phyloP scores from a whole-genome alignment of 2,329 filamentous ascomycete genomes.

The Ophiostoma angusticollis region DNA sequence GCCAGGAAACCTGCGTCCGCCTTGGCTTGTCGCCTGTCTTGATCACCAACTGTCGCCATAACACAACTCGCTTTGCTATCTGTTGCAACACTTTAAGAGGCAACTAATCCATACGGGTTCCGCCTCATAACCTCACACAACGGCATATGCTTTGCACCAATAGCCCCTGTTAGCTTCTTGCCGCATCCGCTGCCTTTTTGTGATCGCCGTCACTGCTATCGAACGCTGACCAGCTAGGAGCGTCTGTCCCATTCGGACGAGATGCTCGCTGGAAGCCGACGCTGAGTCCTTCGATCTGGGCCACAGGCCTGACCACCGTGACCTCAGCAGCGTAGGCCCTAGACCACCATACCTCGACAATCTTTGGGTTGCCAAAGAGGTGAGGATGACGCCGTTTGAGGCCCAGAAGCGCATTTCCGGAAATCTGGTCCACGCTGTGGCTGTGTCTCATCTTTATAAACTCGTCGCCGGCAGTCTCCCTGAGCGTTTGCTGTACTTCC shows the following conservation, averaged over 20 bases:
- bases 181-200: neutral
- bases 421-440: slow-evolving; percentile 54
- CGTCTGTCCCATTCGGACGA: slow-evolving; percentile 42
- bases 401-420: slow-evolving; percentile 41
- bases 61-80: too few species aligned
- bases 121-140: too few species aligned
- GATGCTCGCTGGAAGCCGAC: slow-evolving; percentile 32
- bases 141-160: too few species aligned
- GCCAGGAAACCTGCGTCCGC: too few species aligned
- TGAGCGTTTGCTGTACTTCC: slow-evolving; percentile 38
- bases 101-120: too few species aligned
- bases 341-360: slow-evolving; percentile 37
- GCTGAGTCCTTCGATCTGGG: slow-evolving; percentile 26
- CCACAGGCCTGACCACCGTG: slow-evolving; percentile 28
- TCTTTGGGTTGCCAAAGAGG: slow-evolving; percentile 35
- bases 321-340: slow-evolving; percentile 28
- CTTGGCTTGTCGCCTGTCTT: too few species aligned
- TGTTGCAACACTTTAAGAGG: too few species aligned
- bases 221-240: slow-evolving; percentile 31
- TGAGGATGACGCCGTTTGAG: slow-evolving; percentile 41
- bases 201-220: slow-evolving; percentile 6
- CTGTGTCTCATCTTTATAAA: slow-evolving; percentile 45
- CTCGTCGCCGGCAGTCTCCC: slow-evolving; percentile 26
- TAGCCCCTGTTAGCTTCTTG: too few species aligned
- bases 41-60: too few species aligned